Base-by-base conservation (phyloP, 73 alveolate species). In the Blepharisma stoltei region DNA sequence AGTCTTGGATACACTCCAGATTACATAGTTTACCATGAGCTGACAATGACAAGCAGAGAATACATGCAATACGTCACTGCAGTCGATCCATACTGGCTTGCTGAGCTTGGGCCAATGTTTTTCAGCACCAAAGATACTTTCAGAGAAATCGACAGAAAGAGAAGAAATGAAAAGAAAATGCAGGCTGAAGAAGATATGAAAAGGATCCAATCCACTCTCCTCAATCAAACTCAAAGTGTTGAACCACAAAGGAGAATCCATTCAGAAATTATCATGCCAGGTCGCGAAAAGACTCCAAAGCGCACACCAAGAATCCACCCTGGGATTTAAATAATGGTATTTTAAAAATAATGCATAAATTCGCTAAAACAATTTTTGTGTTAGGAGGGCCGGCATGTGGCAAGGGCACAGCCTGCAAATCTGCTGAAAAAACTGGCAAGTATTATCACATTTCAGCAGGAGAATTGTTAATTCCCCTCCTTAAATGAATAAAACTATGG, bases 1-100 rank as follows among this genome's bases (percentile, higher is more conserved):
- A 95, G 99, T 54, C 89, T 97, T 32, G 99, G 99, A 60, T 96
- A 96, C 86, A 96, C 99, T 20, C 99, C 99, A n/a, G 99, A 97
- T 83, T 97, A 97, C 84, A 98, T 97, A 21, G 99, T 97, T 45
- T 97, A 97, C 85, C 99, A 97, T 86, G 99, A 97, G 87, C 87
- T 97, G 71, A 94, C 95, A 7, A 94, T 95, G 99, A 97, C 99
- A n/a, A 87, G 97, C 21, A 97, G 80, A 23, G 99, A 95, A 83
- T 97, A 97, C 84, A 97, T 97, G 99, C 97, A 95, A 78, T 93
- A 97, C 65, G 99, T 97, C 41, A 97, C 99, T 6, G 98, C 99
- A 38, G 99, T 97, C 41, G 99, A 97, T 65, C 99, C 99, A 44
- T 86, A 89, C 54, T 97, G 99, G 99, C 85, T 97, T 44, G 99